These are phyloP conservation scores for Aphanomyces euteiches DNA, from an alignment of 352 stramenopile genomes.

Conservation along the genomic window DNA sequence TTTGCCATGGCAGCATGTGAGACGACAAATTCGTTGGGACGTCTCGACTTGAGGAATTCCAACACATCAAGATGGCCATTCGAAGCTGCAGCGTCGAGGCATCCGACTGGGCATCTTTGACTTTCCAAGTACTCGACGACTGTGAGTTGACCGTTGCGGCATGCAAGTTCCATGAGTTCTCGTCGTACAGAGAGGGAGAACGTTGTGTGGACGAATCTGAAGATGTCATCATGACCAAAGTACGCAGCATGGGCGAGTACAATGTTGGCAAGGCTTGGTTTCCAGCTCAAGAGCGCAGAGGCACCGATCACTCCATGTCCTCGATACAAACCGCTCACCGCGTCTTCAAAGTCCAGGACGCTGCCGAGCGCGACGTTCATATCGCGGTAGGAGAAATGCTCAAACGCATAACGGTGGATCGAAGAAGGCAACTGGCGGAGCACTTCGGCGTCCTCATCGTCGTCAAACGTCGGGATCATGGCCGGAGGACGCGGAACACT, in stretches of 20 bases:
- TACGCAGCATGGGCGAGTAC: neutral
- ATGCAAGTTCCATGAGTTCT: neutral
- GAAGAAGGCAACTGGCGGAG: neutral
- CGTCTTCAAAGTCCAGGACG: neutral
- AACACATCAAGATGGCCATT: neutral
- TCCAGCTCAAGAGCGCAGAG: neutral
- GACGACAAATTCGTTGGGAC: neutral
- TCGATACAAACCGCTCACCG: neutral
- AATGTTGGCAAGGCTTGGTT: neutral
- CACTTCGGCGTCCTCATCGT: neutral
- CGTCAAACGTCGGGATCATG: neutral
- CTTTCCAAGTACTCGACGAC: neutral
- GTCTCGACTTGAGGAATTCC: neutral
- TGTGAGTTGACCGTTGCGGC: neutral
- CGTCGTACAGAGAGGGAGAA: neutral
- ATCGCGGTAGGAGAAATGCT: neutral
- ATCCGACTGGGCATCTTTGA: neutral
- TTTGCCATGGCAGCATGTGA: neutral
- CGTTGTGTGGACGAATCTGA: neutral
- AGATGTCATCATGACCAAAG: neutral
- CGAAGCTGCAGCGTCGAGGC: neutral
- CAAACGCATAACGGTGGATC: neutral
- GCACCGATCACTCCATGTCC: neutral
- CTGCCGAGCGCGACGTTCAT: neutral
- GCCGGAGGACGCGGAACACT: no score